Conservation (phyloP, 2,329 filamentous ascomycete species). For the Hypocrella siamensis region DNA sequence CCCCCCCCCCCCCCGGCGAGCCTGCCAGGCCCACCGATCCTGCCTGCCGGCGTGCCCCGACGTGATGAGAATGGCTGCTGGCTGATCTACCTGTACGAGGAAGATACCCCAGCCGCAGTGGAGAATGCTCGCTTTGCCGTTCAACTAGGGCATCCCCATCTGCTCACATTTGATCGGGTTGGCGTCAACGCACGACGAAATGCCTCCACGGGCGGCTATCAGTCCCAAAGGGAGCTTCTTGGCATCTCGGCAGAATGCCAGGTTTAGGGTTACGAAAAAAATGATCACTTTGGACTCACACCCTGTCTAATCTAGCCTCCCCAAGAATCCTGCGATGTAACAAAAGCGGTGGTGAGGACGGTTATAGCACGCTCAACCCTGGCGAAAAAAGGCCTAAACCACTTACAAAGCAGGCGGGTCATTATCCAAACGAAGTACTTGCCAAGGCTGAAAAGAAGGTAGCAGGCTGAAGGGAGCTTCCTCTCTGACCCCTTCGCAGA, state of each 20-base stretch:
- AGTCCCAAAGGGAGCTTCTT: neutral
- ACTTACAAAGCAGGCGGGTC: neutral
- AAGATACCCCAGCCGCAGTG: neutral
- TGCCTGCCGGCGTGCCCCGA: neutral
- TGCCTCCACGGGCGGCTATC: neutral
- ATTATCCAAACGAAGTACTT: neutral
- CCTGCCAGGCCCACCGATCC: neutral
- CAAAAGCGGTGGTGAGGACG: neutral
- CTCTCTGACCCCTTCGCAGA: neutral
- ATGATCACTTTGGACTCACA: neutral
- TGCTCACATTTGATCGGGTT: neutral
- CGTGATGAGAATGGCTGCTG: constrained; percentile 1
- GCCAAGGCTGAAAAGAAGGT: neutral
- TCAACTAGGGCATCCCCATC: neutral
- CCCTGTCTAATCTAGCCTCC: neutral
- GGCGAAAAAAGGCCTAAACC: neutral
- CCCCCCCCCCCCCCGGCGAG: neutral
- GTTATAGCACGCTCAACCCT: neutral
- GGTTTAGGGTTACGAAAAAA: too few species aligned
- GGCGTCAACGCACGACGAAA: neutral
- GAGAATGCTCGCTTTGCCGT: constrained; percentile 1
- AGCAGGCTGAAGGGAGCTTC: neutral
- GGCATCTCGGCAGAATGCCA: neutral
- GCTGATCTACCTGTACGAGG: constrained; percentile 1
- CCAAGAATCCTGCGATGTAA: neutral